These are phyloP conservation scores for Alternaria sp. DNA, from an alignment of 2,329 filamentous ascomycete species.

Conservation along the genomic window DNA sequence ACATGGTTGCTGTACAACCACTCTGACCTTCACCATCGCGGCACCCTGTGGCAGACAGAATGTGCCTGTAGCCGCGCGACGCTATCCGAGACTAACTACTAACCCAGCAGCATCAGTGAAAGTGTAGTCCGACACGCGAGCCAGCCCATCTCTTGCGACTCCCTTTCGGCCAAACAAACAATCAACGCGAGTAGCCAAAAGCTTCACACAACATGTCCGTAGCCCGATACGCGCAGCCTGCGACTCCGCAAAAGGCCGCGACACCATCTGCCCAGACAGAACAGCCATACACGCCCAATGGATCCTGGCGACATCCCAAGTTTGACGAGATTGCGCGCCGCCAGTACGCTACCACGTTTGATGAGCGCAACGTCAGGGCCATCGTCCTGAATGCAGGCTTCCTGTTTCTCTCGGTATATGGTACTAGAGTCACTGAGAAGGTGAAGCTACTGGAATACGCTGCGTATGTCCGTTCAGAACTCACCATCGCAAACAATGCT, in stretches of 20 bases:
- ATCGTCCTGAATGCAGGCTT: conserved; percentile 72
- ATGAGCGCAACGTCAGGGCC: conserved; percentile 74
- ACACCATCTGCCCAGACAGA: conserved; percentile 35
- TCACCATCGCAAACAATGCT: conserved; percentile 7
- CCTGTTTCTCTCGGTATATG: conserved; percentile 57
- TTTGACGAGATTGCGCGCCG: conserved; percentile 85
- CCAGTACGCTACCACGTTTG: conserved; percentile 79
- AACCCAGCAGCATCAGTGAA: conserved; percentile 25
- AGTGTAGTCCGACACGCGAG: not conserved
- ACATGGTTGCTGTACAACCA: conserved; percentile 18
- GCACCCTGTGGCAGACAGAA: not conserved
- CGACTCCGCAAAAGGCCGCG: conserved; percentile 29
- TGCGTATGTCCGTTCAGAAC: conserved; percentile 23
- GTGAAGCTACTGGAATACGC: conserved; percentile 29
- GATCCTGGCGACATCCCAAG: conserved; percentile 89
- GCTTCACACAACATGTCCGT: conserved; percentile 23
- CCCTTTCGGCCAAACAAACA: conserved; percentile 14
- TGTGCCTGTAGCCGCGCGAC: conserved; percentile 2
- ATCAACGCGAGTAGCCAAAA: conserved; percentile 9
- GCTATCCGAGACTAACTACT: conserved; percentile 23
- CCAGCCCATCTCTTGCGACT: not conserved
- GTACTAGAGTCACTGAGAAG: conserved; percentile 23
- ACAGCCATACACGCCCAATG: conserved; percentile 56
- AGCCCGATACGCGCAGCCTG: conserved; percentile 20
- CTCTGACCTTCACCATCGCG: not conserved